Evolutionary conservation across 2,329 filamentous ascomycete genomes (phyloP), one percentile per base, ranked within the genome.

Genomic region (Diaporthe eres): DNA sequence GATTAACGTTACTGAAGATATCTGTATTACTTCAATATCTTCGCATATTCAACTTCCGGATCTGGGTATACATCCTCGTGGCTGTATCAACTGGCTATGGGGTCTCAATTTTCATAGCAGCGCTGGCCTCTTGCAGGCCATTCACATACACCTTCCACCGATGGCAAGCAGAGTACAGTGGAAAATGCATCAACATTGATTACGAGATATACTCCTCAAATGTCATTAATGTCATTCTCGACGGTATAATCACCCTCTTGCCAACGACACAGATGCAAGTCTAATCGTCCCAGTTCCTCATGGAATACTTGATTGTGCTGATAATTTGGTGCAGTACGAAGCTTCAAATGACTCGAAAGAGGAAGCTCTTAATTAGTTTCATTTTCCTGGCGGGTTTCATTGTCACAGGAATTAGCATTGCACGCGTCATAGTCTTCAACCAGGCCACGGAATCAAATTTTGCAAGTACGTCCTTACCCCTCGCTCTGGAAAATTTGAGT

Each of bases 11-110:
- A n/a, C 7, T 44, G 58, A 61, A 61, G n/a, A 28, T 61, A 61
- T 61, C 37, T 5, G 37, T 61, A 5, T 28, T 42, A 28, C 61
- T 65, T 7, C 61, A 65, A 34, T 65, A 65, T 28, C 61, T 65
- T n/a, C 42, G 61, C 17, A 65, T 65, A 34, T 49, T 65, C 61
- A 65, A 22, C 42, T 65, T 65, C 42, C 60, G 60, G 25, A 8
- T 31, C 15, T 65, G 28, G 42, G 61, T 31, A 34, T 65, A 65
- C 13, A 15, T 22, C 15, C 42, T 65, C 25, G n/a, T 65, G 2
- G 61, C 25, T 15, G 0, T 65, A 19, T 65, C 61, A 7, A 34
- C 17, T 5, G 13, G 61, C 42, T 65, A 65, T 17, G 61, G 61
- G 5, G 19, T 25, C 17, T 22, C 61, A 0, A 49, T 49, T 10